These are phyloP conservation scores for Brettanomyces anomalus DNA, from an alignment of 805 yeast genomes.

Conservation along the genomic window DNA sequence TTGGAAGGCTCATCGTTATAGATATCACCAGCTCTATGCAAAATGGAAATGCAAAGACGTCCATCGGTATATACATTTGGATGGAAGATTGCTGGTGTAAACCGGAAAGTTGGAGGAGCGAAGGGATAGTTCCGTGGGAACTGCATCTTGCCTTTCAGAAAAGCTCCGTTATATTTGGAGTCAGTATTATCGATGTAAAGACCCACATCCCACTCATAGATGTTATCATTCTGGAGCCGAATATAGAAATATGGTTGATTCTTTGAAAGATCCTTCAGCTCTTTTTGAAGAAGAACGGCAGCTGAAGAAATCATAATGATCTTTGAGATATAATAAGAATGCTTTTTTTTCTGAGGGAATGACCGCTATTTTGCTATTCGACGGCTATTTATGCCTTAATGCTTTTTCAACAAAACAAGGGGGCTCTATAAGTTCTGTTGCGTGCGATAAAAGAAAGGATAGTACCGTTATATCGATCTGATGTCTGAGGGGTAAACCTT, in stretches of 20 bases:
- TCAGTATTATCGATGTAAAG: constrained; percentile 87
- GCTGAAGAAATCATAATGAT: constrained; percentile 13
- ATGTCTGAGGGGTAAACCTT: no score
- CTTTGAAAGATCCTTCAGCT: constrained; percentile 22
- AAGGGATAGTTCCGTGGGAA: constrained; percentile 90
- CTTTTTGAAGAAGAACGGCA: constrained; percentile 27
- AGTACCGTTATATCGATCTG: no score
- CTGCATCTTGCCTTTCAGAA: constrained; percentile 87
- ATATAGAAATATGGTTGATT: constrained; percentile 26
- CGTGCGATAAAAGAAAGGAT: no score
- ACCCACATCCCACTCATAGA: constrained; percentile 72
- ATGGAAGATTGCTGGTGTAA: constrained; percentile 88
- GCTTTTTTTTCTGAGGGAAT: no score
- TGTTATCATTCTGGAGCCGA: constrained; percentile 43
- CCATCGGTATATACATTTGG: constrained; percentile 96
- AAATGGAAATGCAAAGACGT: constrained; percentile 74
- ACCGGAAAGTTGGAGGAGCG: constrained; percentile 86
- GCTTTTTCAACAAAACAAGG: no score
- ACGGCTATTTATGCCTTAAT: no score
- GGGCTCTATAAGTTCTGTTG: no score
- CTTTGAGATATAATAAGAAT: no score
- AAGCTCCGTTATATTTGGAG: constrained; percentile 89
- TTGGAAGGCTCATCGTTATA: constrained; percentile 86
- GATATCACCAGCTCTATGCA: constrained; percentile 87
- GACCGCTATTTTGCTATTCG: no score